phyloP scores from a whole-genome alignment of 192 early-diverging fungal species.

The Pecoramyces ruminantium region DNA sequence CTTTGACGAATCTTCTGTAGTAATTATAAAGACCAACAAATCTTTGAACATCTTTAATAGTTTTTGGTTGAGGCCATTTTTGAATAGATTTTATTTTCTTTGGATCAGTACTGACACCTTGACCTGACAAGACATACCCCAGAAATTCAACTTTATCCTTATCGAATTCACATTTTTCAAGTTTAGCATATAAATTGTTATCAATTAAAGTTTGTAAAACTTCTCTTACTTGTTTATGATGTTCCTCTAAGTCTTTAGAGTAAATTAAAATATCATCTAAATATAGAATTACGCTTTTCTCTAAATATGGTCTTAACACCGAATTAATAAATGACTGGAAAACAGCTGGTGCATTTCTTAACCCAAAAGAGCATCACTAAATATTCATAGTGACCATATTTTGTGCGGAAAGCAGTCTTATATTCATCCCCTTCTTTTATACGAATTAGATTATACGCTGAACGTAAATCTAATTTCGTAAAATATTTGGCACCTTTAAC shows the following conservation, averaged over 20 bases:
- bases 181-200: slow-evolving; percentile 3
- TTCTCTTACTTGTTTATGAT: neutral
- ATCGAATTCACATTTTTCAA: slow-evolving; percentile 11
- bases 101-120: too few species aligned
- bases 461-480: slow-evolving; percentile 6
- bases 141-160: too few species aligned
- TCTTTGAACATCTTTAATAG: too few species aligned
- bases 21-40: too few species aligned
- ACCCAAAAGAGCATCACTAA: slow-evolving; percentile 38
- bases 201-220: slow-evolving; percentile 6
- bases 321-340: slow-evolving; percentile 33
- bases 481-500: slow-evolving; percentile 1
- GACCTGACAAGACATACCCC: too few species aligned
- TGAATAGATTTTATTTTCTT: too few species aligned
- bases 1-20: too few species aligned
- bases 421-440: slow-evolving; percentile 9
- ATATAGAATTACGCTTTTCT: neutral
- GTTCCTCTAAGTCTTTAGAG: neutral
- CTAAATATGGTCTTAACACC: slow-evolving; percentile 2
- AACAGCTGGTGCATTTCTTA: slow-evolving; percentile 36
- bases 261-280: neutral
- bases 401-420: slow-evolving; percentile 24
- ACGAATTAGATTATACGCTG: slow-evolving; percentile 21
- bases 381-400: slow-evolving; percentile 24
- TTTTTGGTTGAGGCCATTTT: too few species aligned